Evolutionary conservation across 1,139 yeast species (phyloP), one percentile per base, ranked within the genome.

Genomic region (Magnusiomyces sp.): DNA sequence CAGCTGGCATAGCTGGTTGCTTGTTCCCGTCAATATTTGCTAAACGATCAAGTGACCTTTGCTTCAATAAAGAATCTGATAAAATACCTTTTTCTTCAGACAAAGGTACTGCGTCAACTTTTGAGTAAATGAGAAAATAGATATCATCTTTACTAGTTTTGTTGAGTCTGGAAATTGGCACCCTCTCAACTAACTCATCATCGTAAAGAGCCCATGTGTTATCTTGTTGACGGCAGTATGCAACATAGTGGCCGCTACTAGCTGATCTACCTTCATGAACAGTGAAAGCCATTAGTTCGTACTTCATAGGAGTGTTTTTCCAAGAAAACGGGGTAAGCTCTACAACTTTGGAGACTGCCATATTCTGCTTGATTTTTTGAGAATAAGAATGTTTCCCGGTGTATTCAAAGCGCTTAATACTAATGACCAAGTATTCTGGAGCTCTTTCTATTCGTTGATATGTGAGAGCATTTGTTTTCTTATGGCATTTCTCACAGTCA

Each of bases 201-300:
- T 92, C 97, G 65, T 90, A 92, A 10, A 90, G 83, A 34, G 88
- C 82, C 98, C 98, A 92, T 1, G 83, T 68, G 32, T 58, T 58
- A 65, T 87, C 92, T 1, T 97, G 95, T 64, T 90, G 96, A 55
- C 85, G 78, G 62, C 96, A 87, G 64, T 86, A 89, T 1, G 95
- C 84, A 55, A 89, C 79, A 62, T 92, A 92, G 67, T 92, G 99
- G 5, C 99, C 99, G 6, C 94, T 82, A 45, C 90, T 81, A 13
- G 90, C 81, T 1, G 95, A 85, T 55, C 97, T 76, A 40, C 98
- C 98, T 62, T 88, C 95, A 64, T 92, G 99, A 16, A 89, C 90
- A 54, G 90, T 85, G 19, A 90, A 96, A 17, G 92, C 80, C n/a
- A 79, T 74, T 55, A 92, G 74, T 63, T 82, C 83, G 67, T 92